Conservation (phyloP, 2,329 filamentous ascomycete species). For the Neonectria sp. region DNA sequence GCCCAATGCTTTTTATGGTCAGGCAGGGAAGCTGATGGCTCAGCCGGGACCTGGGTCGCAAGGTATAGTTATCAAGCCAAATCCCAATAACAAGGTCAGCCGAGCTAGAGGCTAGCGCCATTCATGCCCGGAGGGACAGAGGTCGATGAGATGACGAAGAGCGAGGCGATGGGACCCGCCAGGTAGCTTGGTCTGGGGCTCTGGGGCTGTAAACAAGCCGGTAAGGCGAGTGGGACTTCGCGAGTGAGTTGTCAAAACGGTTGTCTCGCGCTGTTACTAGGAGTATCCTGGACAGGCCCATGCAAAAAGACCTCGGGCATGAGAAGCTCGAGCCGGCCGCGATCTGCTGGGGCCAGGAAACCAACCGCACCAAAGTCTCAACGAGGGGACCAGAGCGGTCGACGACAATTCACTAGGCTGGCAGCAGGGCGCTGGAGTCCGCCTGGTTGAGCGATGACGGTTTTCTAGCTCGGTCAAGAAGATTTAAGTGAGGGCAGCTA, state of each 20-base stretch:
- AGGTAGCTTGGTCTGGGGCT: constrained; percentile 48
- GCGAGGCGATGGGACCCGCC: constrained; percentile 46
- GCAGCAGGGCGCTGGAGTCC: constrained; percentile 42
- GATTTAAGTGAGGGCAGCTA: constrained; percentile 43
- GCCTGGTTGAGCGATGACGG: constrained; percentile 45
- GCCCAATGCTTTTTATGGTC: constrained; percentile 46
- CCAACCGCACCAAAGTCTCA: constrained; percentile 59
- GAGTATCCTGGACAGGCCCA: constrained; percentile 57
- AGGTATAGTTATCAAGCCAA: constrained; percentile 49
- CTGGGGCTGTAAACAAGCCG: constrained; percentile 40
- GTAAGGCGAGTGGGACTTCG: constrained; percentile 48
- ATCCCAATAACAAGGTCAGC: constrained; percentile 47
- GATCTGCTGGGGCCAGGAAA: constrained; percentile 55
- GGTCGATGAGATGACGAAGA: constrained; percentile 49
- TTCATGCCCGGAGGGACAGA: constrained; percentile 49
- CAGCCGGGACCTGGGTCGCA: constrained; percentile 48
- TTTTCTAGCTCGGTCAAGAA: constrained; percentile 42
- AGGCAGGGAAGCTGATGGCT: constrained; percentile 50
- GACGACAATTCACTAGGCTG: constrained; percentile 40
- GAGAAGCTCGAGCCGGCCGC: constrained; percentile 59
- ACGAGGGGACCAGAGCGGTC: constrained; percentile 45
- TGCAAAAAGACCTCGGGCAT: constrained; percentile 55
- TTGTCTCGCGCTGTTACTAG: constrained; percentile 56
- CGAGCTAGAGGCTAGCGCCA: constrained; percentile 47
- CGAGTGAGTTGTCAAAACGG: constrained; percentile 55